These are phyloP conservation scores for Colletotrichum navitas DNA, from an alignment of 2,329 filamentous ascomycete species.

Conservation along the genomic window DNA sequence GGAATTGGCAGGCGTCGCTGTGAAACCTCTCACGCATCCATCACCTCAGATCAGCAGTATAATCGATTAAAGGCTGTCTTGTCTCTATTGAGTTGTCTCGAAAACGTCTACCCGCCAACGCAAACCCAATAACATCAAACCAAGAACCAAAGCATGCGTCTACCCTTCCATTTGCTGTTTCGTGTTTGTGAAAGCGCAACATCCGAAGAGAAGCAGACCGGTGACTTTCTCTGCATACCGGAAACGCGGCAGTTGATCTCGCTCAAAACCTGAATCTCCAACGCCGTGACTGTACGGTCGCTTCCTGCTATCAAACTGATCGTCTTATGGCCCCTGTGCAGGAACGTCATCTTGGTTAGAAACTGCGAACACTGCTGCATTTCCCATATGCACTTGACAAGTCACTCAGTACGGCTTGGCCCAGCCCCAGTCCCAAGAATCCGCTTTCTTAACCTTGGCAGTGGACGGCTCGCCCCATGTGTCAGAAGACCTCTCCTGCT, in stretches of 20 bases:
- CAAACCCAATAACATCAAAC: not conserved
- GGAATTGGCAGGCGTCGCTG: not conserved
- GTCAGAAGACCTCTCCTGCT: fast-evolving
- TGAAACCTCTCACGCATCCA: too few species aligned
- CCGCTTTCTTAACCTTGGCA: too few species aligned
- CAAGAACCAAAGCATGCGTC: not conserved
- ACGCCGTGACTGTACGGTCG: not conserved
- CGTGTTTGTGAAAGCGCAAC: not conserved
- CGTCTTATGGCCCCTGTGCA: not conserved
- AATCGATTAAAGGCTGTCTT: not conserved
- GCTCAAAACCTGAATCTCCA: not conserved
- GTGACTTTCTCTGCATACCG: not conserved
- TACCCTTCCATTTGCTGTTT: not conserved
- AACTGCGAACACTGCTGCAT: not conserved
- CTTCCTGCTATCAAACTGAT: not conserved
- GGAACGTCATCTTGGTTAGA: not conserved
- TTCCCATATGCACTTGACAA: not conserved
- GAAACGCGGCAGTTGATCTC: not conserved
- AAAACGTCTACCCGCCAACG: not conserved
- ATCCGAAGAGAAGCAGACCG: not conserved
- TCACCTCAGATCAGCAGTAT: too few species aligned
- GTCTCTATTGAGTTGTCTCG: not conserved
- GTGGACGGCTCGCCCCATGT: too few species aligned
- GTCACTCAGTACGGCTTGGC: too few species aligned
- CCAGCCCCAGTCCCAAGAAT: too few species aligned